Conservation (phyloP, 139 green algal genomes). For the Eudorina sp. region DNA sequence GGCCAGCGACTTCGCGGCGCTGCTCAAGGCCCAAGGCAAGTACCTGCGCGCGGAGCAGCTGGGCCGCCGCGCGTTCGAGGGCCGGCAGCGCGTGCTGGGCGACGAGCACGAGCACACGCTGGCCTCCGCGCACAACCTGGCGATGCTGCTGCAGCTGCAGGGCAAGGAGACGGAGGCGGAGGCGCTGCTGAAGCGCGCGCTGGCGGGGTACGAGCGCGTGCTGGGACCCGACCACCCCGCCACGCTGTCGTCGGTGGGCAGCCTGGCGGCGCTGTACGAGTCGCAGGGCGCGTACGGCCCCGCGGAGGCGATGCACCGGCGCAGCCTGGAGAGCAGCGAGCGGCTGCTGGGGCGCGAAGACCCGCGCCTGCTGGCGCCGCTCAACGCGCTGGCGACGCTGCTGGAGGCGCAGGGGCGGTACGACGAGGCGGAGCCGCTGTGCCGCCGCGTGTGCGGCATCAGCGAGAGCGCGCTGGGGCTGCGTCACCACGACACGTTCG, state of each 20-base stretch:
- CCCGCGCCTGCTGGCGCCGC: neutral
- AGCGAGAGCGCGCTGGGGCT: neutral
- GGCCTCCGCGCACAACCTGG: neutral
- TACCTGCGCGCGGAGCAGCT: neutral
- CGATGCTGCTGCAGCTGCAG: neutral
- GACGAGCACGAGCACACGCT: neutral
- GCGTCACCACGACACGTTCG: neutral
- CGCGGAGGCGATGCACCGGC: conserved; percentile 13
- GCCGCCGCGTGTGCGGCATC: neutral
- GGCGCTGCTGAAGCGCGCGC: neutral
- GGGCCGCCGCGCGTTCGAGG: neutral
- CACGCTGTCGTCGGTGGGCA: neutral
- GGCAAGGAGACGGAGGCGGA: neutral
- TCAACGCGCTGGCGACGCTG: neutral
- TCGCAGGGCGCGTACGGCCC: neutral
- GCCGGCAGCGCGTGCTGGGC: neutral
- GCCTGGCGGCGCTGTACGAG: neutral
- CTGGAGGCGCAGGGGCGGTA: neutral
- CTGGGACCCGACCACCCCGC: neutral
- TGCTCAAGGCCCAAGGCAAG: neutral
- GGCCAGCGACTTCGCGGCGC: neutral
- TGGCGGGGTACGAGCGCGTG: neutral
- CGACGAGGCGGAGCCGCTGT: neutral
- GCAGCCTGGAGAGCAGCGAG: neutral
- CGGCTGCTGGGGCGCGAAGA: conserved; percentile 2